phyloP scores from a whole-genome alignment of 805 yeast genomes.

The Lipomyces oligophaga region DNA sequence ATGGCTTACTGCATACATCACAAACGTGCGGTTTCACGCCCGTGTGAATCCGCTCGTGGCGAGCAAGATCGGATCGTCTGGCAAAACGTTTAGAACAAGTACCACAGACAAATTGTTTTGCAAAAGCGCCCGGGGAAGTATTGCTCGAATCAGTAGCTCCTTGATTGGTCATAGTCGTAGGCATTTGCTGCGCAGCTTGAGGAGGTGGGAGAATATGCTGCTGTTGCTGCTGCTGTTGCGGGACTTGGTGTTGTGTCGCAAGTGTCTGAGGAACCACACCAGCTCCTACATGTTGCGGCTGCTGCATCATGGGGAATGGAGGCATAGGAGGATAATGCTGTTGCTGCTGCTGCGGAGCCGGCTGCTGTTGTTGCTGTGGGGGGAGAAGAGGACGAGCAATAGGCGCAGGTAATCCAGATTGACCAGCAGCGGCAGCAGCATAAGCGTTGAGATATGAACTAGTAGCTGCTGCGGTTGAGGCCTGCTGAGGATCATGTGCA shows the following conservation, averaged over 20 bases:
- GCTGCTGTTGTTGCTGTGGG: too few relatives aligned
- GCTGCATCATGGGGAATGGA: not conserved
- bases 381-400: slow-evolving; percentile 1
- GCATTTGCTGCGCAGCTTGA: slow-evolving; percentile 6
- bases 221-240: slow-evolving; percentile 5
- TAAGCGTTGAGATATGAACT: slow-evolving; percentile 11
- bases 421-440: slow-evolving; percentile 22
- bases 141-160: too few relatives aligned
- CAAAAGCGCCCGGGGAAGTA: slow-evolving; percentile 8
- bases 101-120: slow-evolving; percentile 36
- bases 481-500: too few relatives aligned
- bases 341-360: slow-evolving; percentile 2
- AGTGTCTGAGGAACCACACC: slow-evolving; percentile 1
- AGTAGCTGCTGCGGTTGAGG: not conserved
- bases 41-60: slow-evolving; percentile 69
- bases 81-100: slow-evolving; percentile 65
- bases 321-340: not conserved
- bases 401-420: slow-evolving; percentile 10
- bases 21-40: slow-evolving; percentile 43
- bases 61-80: slow-evolving; percentile 73
- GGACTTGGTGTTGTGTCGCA: slow-evolving; percentile 4
- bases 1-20: slow-evolving; percentile 63
- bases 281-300: slow-evolving; percentile 6
- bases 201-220: slow-evolving; percentile 2
- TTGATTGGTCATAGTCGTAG: not conserved